phyloP scores from a whole-genome alignment of 805 yeast species.

The Kodamaea jinghongensis region DNA sequence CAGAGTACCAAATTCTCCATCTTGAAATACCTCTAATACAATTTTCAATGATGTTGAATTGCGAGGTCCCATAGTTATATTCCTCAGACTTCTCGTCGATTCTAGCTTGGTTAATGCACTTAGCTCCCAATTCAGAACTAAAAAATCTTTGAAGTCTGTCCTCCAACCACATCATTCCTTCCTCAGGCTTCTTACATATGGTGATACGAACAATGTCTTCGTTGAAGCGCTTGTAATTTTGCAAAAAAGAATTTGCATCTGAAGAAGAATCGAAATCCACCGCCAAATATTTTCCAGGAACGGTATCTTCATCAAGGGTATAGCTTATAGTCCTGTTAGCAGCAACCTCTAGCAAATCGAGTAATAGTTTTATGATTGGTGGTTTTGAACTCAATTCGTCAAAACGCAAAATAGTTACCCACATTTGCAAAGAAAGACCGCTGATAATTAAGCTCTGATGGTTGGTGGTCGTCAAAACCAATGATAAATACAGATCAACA shows the following conservation, averaged over 20 bases:
- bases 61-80: conserved; percentile 72
- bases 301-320: conserved; percentile 61
- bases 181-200: conserved; percentile 81
- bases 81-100: conserved; percentile 63
- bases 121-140: conserved; percentile 63
- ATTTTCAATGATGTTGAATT: conserved; percentile 82
- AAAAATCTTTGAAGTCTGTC: conserved; percentile 69
- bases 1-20: conserved; percentile 90
- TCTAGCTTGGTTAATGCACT: conserved; percentile 53
- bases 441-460: conserved; percentile 87
- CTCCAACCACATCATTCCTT: conserved; percentile 80
- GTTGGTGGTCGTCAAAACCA: conserved; percentile 76
- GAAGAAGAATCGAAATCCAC: conserved; percentile 86
- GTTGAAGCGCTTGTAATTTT: conserved; percentile 75
- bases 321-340: conserved; percentile 78
- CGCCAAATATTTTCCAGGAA: conserved; percentile 65
- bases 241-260: conserved; percentile 72
- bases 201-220: conserved; percentile 90
- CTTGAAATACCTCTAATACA: conserved; percentile 89
- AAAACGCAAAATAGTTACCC: conserved; percentile 86
- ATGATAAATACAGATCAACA: conserved; percentile 61
- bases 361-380: conserved; percentile 54
- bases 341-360: conserved; percentile 69
- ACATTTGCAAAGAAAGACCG: conserved; percentile 86
- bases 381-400: conserved; percentile 66